Evolutionary conservation across 306 rosid genomes (phyloP).

Genomic region (Pueraria montana): DNA sequence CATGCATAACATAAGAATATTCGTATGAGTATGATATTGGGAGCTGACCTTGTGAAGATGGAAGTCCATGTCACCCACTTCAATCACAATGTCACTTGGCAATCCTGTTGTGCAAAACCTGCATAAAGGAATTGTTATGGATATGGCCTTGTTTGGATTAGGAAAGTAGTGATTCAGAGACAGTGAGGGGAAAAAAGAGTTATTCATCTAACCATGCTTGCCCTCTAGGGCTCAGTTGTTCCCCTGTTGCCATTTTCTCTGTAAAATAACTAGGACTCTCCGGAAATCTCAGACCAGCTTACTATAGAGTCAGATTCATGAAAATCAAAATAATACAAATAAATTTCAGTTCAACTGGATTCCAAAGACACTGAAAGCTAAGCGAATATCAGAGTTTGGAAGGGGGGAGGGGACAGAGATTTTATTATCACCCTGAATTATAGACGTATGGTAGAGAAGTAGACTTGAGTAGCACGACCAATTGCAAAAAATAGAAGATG

Average conservation of each 20-base stretch:
- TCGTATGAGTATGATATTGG: background rate
- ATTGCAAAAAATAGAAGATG: slow-evolving; percentile 1
- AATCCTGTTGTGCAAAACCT: slow-evolving; percentile 17
- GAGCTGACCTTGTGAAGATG: slow-evolving; percentile 10
- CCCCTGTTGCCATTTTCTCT: slow-evolving; percentile 2
- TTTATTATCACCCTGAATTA: background rate
- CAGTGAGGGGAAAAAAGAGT: background rate
- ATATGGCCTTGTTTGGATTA: background rate
- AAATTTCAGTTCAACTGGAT: background rate
- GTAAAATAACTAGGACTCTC: background rate
- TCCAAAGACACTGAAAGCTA: background rate
- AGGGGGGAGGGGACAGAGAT: background rate
- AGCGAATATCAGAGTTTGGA: background rate
- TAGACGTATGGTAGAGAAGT: background rate
- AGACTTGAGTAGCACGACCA: background rate
- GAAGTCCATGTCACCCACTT: background rate
- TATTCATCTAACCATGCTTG: slow-evolving; percentile 14
- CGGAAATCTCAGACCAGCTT: background rate
- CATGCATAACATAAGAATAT: background rate
- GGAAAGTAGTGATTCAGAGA: background rate
- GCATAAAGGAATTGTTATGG: background rate
- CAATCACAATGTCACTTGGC: slow-evolving; percentile 12
- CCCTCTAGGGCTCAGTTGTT: background rate
- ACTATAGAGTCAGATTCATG: background rate
- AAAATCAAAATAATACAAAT: background rate